Base-by-base conservation (phyloP, 2,329 filamentous ascomycete genomes). In the Aspergillus carbonarius region DNA sequence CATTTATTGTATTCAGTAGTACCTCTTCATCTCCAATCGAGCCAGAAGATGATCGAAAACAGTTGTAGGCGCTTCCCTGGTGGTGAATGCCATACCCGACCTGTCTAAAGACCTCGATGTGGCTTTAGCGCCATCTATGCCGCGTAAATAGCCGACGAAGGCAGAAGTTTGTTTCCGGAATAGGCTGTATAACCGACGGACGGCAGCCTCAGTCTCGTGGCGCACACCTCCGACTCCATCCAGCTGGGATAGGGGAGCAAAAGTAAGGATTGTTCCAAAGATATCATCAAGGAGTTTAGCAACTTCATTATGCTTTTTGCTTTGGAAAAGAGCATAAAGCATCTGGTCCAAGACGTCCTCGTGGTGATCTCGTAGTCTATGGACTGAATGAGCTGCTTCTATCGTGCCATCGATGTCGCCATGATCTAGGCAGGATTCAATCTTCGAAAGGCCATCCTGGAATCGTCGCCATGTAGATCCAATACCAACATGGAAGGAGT, bases 401-500 rank as follows among this genome's bases (percentile, higher is more conserved):
- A 84, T 76, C 23, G 77, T 79, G 23, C 72, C 74, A 50, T 74
- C 78, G 52, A 74, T 75, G 17, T 80, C 79, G 1, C 79, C 78
- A 1, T 68, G 74, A 13, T 78, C 75, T 0, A 93, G 76, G 17
- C 81, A 79, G 1, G 68, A 68, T 72, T 93, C 84, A 13, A 95
- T 81, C 8, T 78, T 79, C 25, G 86, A 79, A 0, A 97, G 78
- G 64, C 86, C 88, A 0, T 70, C 70, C 50, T 89, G 85, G 60
- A 97, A 93, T 0, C 79, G 78, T 20, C 77, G 78, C 93, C 93
- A 98, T 0, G 88, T 86, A 15, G 83, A 81, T 7, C 83, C 83
- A 52, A 98, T 87, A 1, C 89, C 92, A 0, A 86, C 84, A 58
- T 93, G 90, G 62, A 96, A 88, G 66, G 93, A 89, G 69, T 97